Evolutionary conservation across 1,284 basidiomycete species (phyloP).

Genomic region (Rhodotorula sp.): DNA sequence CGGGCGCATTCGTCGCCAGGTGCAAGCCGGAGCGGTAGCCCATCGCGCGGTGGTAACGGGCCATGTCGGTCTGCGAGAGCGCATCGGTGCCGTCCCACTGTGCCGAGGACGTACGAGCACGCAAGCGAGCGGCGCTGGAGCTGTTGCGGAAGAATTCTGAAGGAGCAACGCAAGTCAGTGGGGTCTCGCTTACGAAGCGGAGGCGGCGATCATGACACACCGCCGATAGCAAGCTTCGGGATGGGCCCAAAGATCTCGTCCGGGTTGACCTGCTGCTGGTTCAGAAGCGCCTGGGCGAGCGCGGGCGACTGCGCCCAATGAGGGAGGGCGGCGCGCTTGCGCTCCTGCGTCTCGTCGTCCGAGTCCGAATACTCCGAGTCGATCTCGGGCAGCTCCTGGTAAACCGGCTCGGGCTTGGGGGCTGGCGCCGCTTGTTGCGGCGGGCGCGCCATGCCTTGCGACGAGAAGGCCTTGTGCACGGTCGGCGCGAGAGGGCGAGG

Average conservation of each 20-base stretch:
- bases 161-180: not conserved
- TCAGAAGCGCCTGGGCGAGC: slow-evolving; percentile 70
- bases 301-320: slow-evolving; percentile 89
- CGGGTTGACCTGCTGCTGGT: slow-evolving; percentile 76
- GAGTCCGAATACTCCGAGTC: slow-evolving; percentile 95
- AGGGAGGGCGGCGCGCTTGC: slow-evolving; percentile 67
- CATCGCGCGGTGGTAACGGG: slow-evolving; percentile 84
- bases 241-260: slow-evolving; percentile 89
- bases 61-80: slow-evolving; percentile 76
- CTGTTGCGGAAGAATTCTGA: slow-evolving; percentile 60
- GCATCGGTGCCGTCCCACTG: slow-evolving; percentile 88
- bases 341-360: slow-evolving; percentile 75
- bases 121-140: slow-evolving; percentile 65
- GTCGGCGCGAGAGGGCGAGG: not conserved
- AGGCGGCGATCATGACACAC: slow-evolving; percentile 20
- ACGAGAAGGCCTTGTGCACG: slow-evolving; percentile 32
- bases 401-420: slow-evolving; percentile 63
- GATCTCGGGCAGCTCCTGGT: slow-evolving; percentile 81
- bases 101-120: slow-evolving; percentile 84
- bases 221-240: slow-evolving; percentile 80
- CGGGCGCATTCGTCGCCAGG: not conserved
- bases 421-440: slow-evolving; percentile 50
- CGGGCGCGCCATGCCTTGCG: slow-evolving; percentile 45
- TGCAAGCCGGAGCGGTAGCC: slow-evolving; percentile 56
- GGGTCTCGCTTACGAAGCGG: slow-evolving; percentile 45